Conservation (phyloP, 805 yeast species). For the Candida chauliodis region DNA sequence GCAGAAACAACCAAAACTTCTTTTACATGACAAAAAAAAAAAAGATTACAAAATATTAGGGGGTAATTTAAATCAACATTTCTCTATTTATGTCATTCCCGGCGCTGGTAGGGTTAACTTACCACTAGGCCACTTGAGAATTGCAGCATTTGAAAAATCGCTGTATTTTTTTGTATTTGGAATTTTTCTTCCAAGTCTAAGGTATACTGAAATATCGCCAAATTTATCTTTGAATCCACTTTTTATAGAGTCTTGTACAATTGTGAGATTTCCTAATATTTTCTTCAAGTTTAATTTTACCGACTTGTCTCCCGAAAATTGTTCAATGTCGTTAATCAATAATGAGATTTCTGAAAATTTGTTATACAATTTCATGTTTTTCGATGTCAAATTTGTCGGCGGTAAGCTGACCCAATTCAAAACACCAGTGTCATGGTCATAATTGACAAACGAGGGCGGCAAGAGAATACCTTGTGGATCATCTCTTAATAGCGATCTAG, state of each 20-base stretch:
- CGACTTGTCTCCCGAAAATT: constrained; percentile 52
- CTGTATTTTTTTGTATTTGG: constrained; percentile 38
- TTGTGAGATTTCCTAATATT: constrained; percentile 17
- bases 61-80: not conserved
- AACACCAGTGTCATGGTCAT: constrained; percentile 24
- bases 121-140: constrained; percentile 58
- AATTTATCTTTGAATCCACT: constrained; percentile 20
- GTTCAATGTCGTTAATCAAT: constrained; percentile 75
- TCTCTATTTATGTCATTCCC: constrained; percentile 48
- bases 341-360: constrained; percentile 55
- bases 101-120: constrained; percentile 46
- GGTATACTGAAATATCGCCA: constrained; percentile 40
- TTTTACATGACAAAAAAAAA: not conserved
- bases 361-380: constrained; percentile 16
- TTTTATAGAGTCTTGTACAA: constrained; percentile 23
- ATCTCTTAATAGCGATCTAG: constrained; percentile 59
- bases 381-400: constrained; percentile 4
- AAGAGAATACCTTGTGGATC: constrained; percentile 66
- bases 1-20: not conserved
- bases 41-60: not conserved
- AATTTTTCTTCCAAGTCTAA: constrained; percentile 55
- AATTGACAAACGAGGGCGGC: constrained; percentile 40
- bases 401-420: constrained; percentile 31
- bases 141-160: constrained; percentile 66
- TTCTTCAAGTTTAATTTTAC: constrained; percentile 34